Percentiles rank a stretch among this genome's conserved stretches.
phyloP scores from a whole-genome alignment of 164 flowering plant genomes.

The Protea cynaroides region DNA sequence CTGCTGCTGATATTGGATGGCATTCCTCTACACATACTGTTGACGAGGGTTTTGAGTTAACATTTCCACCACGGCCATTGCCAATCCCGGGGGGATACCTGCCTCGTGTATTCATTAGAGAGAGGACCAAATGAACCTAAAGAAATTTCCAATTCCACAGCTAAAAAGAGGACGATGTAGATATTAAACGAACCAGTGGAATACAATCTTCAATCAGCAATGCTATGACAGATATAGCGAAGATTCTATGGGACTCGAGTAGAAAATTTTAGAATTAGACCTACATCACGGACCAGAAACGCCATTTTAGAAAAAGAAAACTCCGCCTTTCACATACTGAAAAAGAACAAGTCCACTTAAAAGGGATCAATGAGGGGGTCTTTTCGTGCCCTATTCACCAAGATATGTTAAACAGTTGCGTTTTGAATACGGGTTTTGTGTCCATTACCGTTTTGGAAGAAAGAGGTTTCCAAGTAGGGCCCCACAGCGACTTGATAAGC shows the following conservation, averaged over 20 bases:
- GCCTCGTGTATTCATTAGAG: constrained; percentile 53
- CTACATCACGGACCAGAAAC: neutral
- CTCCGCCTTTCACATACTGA: too few relatives aligned
- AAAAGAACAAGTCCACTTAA: too few relatives aligned
- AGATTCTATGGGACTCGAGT: neutral
- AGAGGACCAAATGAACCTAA: neutral
- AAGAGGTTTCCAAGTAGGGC: too few relatives aligned
- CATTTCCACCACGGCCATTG: constrained; percentile 36
- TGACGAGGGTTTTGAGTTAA: constrained; percentile 43
- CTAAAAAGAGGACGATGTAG: neutral
- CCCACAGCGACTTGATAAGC: too few relatives aligned
- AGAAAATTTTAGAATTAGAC: neutral
- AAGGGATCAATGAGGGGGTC: too few relatives aligned
- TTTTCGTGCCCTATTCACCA: too few relatives aligned
- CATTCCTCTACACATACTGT: constrained; percentile 60
- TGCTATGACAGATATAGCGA: neutral
- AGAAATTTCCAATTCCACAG: neutral
- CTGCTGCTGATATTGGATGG: constrained; percentile 31
- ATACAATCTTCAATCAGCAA: constrained; percentile 1
- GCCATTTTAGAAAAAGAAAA: neutral
- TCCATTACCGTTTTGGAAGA: too few relatives aligned
- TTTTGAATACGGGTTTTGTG: too few relatives aligned
- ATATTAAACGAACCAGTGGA: neutral
- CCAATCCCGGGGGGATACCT: constrained; percentile 98
- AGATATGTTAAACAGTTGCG: too few relatives aligned